Evolutionary conservation across 345 rosid species (phyloP).

Genomic region (Pelargonium nanum): DNA sequence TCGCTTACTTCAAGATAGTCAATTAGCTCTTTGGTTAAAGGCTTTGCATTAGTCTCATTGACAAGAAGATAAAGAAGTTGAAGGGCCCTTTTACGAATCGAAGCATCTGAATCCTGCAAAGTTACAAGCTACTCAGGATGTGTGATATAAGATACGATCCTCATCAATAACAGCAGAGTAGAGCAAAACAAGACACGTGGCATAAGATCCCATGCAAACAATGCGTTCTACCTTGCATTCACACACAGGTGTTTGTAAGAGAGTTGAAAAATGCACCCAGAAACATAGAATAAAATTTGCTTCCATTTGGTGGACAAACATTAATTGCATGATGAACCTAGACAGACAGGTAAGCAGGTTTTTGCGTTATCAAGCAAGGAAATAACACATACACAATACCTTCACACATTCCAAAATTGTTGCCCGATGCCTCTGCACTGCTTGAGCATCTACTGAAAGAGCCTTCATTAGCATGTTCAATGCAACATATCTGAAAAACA

Average conservation of each 20-base stretch:
- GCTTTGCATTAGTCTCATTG: constrained; percentile 84
- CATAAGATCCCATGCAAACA: constrained; percentile 1
- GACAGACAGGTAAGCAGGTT: neutral
- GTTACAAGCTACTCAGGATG: constrained; percentile 11
- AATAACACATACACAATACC: constrained; percentile 30
- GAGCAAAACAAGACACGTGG: constrained; percentile 1
- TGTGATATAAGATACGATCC: neutral
- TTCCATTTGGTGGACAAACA: constrained; percentile 2
- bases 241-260: no score
- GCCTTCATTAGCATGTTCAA: constrained; percentile 97
- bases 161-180: constrained; percentile 8
- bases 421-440: constrained; percentile 92
- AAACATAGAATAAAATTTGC: no score
- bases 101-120: constrained; percentile 94
- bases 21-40: constrained; percentile 79
- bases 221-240: no score
- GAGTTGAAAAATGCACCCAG: no score
- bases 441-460: constrained; percentile 76
- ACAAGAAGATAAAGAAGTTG: constrained; percentile 79
- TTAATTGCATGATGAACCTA: no score
- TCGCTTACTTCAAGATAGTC: constrained; percentile 96
- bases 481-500: constrained; percentile 73
- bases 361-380: constrained; percentile 8
- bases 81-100: constrained; percentile 94
- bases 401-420: constrained; percentile 97